These are phyloP conservation scores for Colletotrichum sp. DNA, from an alignment of 2,329 filamentous ascomycete species.

Conservation along the genomic window DNA sequence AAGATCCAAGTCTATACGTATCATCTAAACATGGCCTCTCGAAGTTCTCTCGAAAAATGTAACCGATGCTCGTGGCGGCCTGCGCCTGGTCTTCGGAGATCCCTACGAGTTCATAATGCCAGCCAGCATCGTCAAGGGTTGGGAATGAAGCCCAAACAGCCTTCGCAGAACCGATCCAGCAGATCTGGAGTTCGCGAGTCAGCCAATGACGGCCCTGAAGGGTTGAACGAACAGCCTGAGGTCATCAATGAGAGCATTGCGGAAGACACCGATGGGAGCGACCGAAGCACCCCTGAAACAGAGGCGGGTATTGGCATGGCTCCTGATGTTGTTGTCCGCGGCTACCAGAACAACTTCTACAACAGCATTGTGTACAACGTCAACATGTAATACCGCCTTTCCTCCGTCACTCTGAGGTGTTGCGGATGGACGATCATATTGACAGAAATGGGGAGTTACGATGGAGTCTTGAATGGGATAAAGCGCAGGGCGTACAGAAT, in stretches of 20 bases:
- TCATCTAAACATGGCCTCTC: not conserved
- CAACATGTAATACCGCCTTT: not conserved
- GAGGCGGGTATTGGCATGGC: not conserved
- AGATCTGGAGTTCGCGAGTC: accelerated
- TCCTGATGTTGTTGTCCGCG: not conserved
- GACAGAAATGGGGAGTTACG: not conserved
- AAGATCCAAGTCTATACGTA: not conserved
- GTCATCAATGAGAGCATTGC: not conserved
- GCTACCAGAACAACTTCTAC: not conserved
- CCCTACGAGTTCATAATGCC: not conserved
- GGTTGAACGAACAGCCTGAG: not conserved
- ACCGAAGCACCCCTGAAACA: not conserved
- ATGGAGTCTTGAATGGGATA: not conserved
- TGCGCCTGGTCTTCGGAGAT: not conserved
- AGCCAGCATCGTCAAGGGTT: not conserved
- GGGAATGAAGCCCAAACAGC: not conserved
- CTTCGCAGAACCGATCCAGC: not conserved
- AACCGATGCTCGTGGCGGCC: not conserved
- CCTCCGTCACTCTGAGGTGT: not conserved
- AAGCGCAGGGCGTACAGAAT: not conserved
- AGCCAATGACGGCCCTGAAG: not conserved
- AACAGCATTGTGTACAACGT: not conserved
- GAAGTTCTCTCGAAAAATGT: accelerated
- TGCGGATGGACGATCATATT: not conserved
- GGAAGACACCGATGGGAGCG: not conserved